phyloP scores from a whole-genome alignment of 1,284 basidiomycete species.

The Ustilago esculenta region DNA sequence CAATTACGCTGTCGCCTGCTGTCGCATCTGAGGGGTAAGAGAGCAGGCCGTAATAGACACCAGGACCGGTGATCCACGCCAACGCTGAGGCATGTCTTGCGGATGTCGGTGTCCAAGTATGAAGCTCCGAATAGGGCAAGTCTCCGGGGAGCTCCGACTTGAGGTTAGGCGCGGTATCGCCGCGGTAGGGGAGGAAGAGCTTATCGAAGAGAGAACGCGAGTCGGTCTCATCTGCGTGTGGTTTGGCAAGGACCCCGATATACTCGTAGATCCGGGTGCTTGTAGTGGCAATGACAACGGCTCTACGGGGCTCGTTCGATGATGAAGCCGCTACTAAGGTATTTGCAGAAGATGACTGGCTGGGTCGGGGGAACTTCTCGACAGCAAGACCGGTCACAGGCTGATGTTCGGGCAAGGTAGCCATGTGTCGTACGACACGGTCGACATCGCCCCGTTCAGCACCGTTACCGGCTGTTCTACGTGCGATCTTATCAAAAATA shows the following conservation, averaged over 20 bases:
- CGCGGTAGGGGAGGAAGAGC: constrained; percentile 61
- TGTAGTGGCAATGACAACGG: constrained; percentile 80
- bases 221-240: constrained; percentile 74
- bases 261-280: constrained; percentile 91
- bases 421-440: constrained; percentile 52
- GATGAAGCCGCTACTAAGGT: neutral
- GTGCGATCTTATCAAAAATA: constrained; percentile 63
- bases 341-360: neutral
- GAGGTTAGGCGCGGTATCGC: constrained; percentile 51
- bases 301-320: constrained; percentile 19
- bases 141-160: constrained; percentile 65
- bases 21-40: constrained; percentile 66
- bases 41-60: constrained; percentile 59
- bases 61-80: constrained; percentile 55
- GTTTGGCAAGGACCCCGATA: constrained; percentile 73
- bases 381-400: constrained; percentile 55
- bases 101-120: constrained; percentile 62
- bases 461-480: constrained; percentile 54
- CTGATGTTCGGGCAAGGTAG: constrained; percentile 56
- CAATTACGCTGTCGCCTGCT: constrained; percentile 77
- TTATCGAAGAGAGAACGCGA: constrained; percentile 56
- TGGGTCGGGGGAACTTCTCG: constrained; percentile 35
- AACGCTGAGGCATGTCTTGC: constrained; percentile 15
- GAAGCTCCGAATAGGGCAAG: constrained; percentile 67
- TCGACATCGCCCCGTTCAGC: constrained; percentile 53